phyloP scores from a whole-genome alignment of 495 filamentous ascomycete species.

The Chaetomium fimeti region DNA sequence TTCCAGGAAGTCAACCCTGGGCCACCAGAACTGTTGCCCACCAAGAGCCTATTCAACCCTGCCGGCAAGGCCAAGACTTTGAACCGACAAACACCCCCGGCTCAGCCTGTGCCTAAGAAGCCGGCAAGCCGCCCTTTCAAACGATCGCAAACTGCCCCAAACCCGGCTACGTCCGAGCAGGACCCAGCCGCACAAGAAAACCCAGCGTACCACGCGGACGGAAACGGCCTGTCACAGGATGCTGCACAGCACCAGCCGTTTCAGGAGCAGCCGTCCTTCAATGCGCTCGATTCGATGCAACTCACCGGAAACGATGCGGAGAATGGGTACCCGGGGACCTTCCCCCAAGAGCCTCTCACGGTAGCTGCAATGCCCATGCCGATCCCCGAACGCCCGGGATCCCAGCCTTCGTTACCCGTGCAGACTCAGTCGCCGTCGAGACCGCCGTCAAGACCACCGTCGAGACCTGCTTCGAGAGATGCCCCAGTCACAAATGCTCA shows the following conservation, averaged over 20 bases:
- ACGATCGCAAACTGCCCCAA: slow-evolving; percentile 33
- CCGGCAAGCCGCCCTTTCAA: slow-evolving; percentile 26
- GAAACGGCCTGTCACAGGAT: background rate
- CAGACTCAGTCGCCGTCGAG: slow-evolving; percentile 13
- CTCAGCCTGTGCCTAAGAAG: slow-evolving; percentile 22
- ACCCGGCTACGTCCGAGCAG: slow-evolving; percentile 18
- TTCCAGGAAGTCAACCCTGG: slow-evolving; percentile 45
- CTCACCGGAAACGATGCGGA: background rate
- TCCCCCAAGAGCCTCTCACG: slow-evolving; percentile 4
- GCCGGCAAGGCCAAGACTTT: slow-evolving; percentile 31
- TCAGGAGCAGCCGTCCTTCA: background rate
- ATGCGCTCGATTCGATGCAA: background rate
- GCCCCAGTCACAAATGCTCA: background rate
- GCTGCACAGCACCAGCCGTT: background rate
- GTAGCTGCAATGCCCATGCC: slow-evolving; percentile 12
- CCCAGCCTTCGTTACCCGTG: slow-evolving; percentile 21
- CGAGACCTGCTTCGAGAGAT: slow-evolving; percentile 27
- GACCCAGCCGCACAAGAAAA: slow-evolving; percentile 15
- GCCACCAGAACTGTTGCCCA: slow-evolving; percentile 46
- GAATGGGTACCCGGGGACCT: slow-evolving; percentile 2
- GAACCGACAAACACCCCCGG: slow-evolving; percentile 24
- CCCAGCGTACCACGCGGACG: slow-evolving; percentile 8
- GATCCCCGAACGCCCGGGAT: slow-evolving; percentile 20
- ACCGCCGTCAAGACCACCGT: slow-evolving; percentile 16
- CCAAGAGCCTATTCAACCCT: slow-evolving; percentile 48